A percentile compares a stretch with the other conserved stretches of the same genome.
Evolutionary conservation across 2,329 filamentous ascomycete genomes (phyloP).

Genomic region (Dichotomopilus funicola): DNA sequence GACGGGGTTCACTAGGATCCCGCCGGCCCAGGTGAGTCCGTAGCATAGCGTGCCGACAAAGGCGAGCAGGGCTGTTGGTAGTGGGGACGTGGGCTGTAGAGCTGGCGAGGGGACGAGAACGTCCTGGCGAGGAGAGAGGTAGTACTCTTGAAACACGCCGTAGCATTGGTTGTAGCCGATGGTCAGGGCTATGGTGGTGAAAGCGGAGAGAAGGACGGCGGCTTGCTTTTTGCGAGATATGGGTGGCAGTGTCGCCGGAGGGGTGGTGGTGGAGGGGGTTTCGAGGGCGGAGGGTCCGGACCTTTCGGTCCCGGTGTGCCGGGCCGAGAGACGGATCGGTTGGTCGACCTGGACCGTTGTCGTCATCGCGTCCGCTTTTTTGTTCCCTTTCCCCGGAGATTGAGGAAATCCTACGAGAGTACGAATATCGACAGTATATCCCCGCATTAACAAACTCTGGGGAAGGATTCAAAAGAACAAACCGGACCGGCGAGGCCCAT

Average conservation of each 20-base stretch:
- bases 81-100: conserved; percentile 24
- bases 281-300: too few species aligned
- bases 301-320: neutral
- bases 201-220: conserved; percentile 37
- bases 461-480: neutral
- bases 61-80: conserved; percentile 37
- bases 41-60: conserved; percentile 44
- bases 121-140: conserved; percentile 35
- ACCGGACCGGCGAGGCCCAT: neutral
- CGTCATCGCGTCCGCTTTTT: conserved; percentile 1
- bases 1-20: conserved; percentile 42
- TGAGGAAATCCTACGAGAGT: neutral
- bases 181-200: conserved; percentile 39
- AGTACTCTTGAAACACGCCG: conserved; percentile 44
- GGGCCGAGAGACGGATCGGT: conserved; percentile 2
- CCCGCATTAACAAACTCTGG: neutral
- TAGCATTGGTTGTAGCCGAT: conserved; percentile 45
- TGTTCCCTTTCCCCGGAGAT: neutral
- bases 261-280: neutral
- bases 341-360: neutral
- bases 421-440: neutral
- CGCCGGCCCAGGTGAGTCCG: conserved; percentile 45
- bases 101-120: conserved; percentile 32
- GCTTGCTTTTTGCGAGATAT: conserved; percentile 37
- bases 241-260: conserved; percentile 26